Evolutionary conservation across 164 flowering plant species (phyloP).

Genomic region (Amborella trichopoda): DNA sequence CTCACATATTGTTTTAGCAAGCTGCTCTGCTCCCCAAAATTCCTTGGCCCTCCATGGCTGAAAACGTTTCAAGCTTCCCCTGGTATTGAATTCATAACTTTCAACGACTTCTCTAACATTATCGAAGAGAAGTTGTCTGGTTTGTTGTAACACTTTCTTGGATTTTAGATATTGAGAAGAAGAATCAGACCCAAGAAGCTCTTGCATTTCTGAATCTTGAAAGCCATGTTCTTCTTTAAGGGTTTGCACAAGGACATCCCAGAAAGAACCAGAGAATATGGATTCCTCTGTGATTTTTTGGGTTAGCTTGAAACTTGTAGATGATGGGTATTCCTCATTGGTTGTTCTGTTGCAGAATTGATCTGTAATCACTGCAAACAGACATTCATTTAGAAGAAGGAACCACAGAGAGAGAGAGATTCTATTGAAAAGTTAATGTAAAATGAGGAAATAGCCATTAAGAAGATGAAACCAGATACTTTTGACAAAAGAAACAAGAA

Average conservation of each 20-base stretch:
- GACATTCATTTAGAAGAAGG: no score
- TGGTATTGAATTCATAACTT: background rate
- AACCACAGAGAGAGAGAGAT: no score
- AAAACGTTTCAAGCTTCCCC: no score
- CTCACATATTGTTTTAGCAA: slow-evolving; percentile 6
- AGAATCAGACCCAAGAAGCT: slow-evolving; percentile 6
- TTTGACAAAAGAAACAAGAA: no score
- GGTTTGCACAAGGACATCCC: slow-evolving; percentile 17
- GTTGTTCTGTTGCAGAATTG: no score
- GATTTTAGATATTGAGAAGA: slow-evolving; percentile 16
- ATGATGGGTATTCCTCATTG: slow-evolving; percentile 6
- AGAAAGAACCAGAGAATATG: slow-evolving; percentile 24
- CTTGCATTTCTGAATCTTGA: slow-evolving; percentile 7
- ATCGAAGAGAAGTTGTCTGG: slow-evolving; percentile 28
- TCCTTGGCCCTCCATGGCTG: background rate
- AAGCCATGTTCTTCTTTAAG: slow-evolving; percentile 11
- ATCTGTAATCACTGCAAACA: no score
- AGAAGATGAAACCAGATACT: no score
- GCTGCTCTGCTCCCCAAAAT: background rate
- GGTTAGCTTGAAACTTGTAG: slow-evolving; percentile 2
- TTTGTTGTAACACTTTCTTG: slow-evolving; percentile 14
- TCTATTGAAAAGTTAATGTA: no score
- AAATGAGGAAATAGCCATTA: no score
- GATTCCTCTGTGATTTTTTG: slow-evolving; percentile 19
- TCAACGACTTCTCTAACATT: slow-evolving; percentile 7